Evolutionary conservation across 805 yeast species (phyloP), one percentile per base, ranked within the genome.

Genomic region (Metschnikowia drakensbergensis): DNA sequence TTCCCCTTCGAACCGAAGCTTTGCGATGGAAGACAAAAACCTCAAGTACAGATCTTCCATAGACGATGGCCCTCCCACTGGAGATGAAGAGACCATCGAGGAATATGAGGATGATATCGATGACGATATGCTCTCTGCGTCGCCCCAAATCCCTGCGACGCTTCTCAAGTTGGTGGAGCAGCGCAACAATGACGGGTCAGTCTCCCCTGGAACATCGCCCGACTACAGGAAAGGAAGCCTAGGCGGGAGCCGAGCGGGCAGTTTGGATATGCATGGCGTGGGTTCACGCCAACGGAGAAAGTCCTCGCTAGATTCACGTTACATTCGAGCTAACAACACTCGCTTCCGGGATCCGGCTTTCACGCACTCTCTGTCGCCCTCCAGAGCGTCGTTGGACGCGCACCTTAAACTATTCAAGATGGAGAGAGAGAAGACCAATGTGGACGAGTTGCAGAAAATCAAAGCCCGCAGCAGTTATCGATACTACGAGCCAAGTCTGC

Each of bases 111-210:
- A 71, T 42, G 76, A 72, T 34, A 54, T 69, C 46, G 76, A 72
- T 55, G 74, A 76, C 40, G 76, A 73, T 31, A 51, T 69, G 23
- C 62, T 82, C 25, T 77, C 84, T 0, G 82, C 81, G 4, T 83
- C 88, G 1, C 89, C 89, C 0, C 86, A 84, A 55, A 83, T 84
- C 3, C 89, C 89, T 0, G 78, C 79, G 31, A 80, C 80, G 39
- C 67, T 83, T 13, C 63, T 83, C 35, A 72, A 77, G 56, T 63
- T 78, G 57, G 87, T 75, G 49, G 88, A 76, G 60, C 71, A 62
- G 62, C 66, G 76, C 29, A 70, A 71, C 58, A 51, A 32, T 32
- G 54, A 55, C 40, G 53, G 52, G 39, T 46, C 54, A 28, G 39
- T 55, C 6, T 62, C 67, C 1, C 69, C 74, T 11, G 66, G 70